Evolutionary conservation across 805 yeast genomes (phyloP).

Genomic region (Metschnikowia rubicola): DNA sequence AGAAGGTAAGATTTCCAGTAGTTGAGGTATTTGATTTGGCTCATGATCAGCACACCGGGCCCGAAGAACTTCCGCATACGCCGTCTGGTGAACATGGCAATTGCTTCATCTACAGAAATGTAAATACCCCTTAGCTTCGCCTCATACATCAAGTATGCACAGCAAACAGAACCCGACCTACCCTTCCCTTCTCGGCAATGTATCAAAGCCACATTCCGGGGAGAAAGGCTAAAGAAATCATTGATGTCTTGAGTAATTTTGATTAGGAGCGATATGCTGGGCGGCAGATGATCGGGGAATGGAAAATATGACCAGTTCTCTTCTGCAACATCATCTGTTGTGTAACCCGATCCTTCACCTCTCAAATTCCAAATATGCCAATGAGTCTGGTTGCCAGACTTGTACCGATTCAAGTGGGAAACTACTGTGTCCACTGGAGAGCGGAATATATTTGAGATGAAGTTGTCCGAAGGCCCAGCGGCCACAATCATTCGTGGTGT

Average conservation of each 20-base stretch:
- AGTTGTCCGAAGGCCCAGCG: slow-evolving; percentile 63
- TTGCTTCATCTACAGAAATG: slow-evolving; percentile 42
- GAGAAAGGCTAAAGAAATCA: slow-evolving; percentile 31
- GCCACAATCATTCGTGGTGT: slow-evolving; percentile 64
- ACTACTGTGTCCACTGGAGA: slow-evolving; percentile 37
- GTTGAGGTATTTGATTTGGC: slow-evolving; percentile 64
- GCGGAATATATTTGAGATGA: slow-evolving; percentile 45
- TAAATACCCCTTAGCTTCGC: slow-evolving; percentile 10
- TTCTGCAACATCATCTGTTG: neutral
- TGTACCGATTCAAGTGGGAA: slow-evolving; percentile 48
- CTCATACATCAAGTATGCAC: slow-evolving; percentile 63
- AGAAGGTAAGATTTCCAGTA: slow-evolving; percentile 43
- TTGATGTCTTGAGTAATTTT: slow-evolving; percentile 44
- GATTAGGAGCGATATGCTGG: slow-evolving; percentile 55
- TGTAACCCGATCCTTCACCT: slow-evolving; percentile 46
- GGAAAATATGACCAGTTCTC: slow-evolving; percentile 37
- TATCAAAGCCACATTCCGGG: slow-evolving; percentile 55
- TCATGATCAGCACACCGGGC: slow-evolving; percentile 64
- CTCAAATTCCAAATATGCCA: slow-evolving; percentile 80
- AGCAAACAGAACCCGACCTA: slow-evolving; percentile 73
- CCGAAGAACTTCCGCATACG: slow-evolving; percentile 58
- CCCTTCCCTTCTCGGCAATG: slow-evolving; percentile 95
- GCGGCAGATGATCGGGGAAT: slow-evolving; percentile 76
- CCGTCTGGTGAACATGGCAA: slow-evolving; percentile 47
- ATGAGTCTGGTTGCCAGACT: slow-evolving; percentile 39